Evolutionary conservation across 116 monocot species (phyloP), one percentile per base, ranked within the genome.

Genomic region (Trichopus zeylanicus): DNA sequence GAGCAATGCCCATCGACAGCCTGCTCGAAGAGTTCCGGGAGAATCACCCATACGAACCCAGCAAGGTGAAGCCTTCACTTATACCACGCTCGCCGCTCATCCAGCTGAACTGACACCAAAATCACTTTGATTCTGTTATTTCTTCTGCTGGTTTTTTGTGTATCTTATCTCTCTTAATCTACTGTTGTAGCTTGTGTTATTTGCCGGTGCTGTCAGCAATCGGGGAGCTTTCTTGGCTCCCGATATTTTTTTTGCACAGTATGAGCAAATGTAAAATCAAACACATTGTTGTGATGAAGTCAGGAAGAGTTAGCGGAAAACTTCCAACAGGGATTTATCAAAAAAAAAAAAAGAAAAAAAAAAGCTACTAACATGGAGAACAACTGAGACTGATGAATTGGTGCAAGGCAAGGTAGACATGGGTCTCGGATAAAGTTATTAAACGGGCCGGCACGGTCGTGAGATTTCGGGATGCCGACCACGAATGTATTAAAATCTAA

Each of bases 31-130:
- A 91, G 49, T 91, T 84, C 69, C 53, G 91, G 33, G 97, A 97
- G 56, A 97, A 87, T 57, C 66, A 97, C 29, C 91, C 87, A 0
- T 84, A 79, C 23, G 87, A 91, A 29, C 73, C 87, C 3, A 51
- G 57, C 15, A 78, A 87, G 37, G 84, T 77, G 21, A 97, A 75
- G 33, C 75, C 81, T 2, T 75, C 87, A 0, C 74, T 78, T 30
- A 91, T 87, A 33, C 91, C 91, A 2, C 84, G 97, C 23, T 85
- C 81, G 4, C 97, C 97, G 0, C 79, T 97, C 35, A 48, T 58
- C 2, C 79, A 84, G 51, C 67, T 75, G 8, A 92, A 84, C 57
- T 78, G 56, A 63, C 3, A 42, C 3, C 42, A 42, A 13, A 13
- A 13, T 0, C 42, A 9, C 42, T 5, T 33, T 33, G 8, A 33